Evolutionary conservation across 441 rosid genomes (phyloP), one percentile per base, ranked within the genome.

Genomic region (Euphorbia corollata): DNA sequence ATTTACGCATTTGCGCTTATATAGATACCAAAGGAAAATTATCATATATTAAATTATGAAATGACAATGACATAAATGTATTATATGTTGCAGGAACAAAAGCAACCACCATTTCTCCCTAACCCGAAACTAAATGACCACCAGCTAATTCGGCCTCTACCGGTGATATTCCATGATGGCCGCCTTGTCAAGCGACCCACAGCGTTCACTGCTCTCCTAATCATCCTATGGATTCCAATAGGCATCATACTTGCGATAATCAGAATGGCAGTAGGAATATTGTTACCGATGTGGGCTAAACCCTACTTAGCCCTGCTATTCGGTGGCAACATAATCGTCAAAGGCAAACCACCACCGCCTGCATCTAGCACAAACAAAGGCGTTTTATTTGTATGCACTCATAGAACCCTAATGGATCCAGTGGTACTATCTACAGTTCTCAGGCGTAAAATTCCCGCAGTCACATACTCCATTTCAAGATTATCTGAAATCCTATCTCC

Each of bases 91-190:
- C 81, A 92, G 96, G 89, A 86, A 36, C 78, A 86, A 73, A 61
- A 75, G 75, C 78, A 73, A 23, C 78, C 95, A 70, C 89, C 96
- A 8, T 77, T 83, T 51, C 39, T 77, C 32, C 15, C 74, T 22
- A 66, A 67, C 64, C 50, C 63, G 4, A 70, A 68, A 50, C 73
- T 57, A 22, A 57, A 68, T 4, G 80, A 71, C 66, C 72, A 63
- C 56, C 68, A 77, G 32, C 79, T 73, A 32, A 72, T 78, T 54
- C 90, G 83, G 50, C 98, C 95, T 2, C 63, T 71, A 23, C 96
- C 96, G 7, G 98, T 92, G 34, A 87, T 92, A 69, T 92, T 92
- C 78, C 98, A 92, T 62, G 97, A 90, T 38, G 97, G 98, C 64
- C 90, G 98, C 67, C 84, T 92, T 0, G 93, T 88, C 47, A 88